Conservation (phyloP, 208 protist species). For the Trichomonas vaginalis region DNA sequence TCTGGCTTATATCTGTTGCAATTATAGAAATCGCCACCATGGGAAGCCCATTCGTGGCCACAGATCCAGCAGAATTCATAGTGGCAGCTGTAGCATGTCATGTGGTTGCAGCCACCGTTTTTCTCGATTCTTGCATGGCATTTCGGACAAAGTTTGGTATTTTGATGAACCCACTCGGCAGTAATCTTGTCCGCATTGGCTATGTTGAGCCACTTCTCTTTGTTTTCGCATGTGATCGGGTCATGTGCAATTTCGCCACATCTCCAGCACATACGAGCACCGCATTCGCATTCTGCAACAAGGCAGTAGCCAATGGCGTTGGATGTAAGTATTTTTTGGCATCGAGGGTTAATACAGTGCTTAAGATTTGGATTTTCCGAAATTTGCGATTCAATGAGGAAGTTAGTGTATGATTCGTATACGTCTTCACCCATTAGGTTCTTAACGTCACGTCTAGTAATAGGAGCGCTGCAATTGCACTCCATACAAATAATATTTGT, state of each 20-base stretch:
- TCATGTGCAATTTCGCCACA: not conserved
- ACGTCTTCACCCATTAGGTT: not conserved
- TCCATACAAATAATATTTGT: not conserved
- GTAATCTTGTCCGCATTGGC: not conserved
- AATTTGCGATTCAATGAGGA: not conserved
- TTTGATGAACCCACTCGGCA: not conserved
- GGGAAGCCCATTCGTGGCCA: not conserved
- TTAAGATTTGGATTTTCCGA: not conserved
- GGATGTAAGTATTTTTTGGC: not conserved
- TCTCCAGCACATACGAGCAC: not conserved
- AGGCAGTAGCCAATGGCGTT: not conserved
- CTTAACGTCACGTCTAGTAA: not conserved
- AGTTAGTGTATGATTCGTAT: not conserved
- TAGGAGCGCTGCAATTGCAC: not conserved
- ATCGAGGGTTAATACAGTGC: not conserved
- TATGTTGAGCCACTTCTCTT: not conserved
- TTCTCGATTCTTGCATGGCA: conserved; percentile 11
- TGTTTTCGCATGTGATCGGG: not conserved
- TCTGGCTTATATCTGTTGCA: not conserved
- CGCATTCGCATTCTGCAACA: not conserved
- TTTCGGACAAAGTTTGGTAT: conserved; percentile 12
- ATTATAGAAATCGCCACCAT: not conserved
- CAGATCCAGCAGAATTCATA: conserved; percentile 22
- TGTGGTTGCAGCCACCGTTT: conserved; percentile 17
- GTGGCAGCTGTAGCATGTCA: not conserved